These are phyloP conservation scores for Candida silvatica DNA, from an alignment of 805 yeast species.

Conservation along the genomic window DNA sequence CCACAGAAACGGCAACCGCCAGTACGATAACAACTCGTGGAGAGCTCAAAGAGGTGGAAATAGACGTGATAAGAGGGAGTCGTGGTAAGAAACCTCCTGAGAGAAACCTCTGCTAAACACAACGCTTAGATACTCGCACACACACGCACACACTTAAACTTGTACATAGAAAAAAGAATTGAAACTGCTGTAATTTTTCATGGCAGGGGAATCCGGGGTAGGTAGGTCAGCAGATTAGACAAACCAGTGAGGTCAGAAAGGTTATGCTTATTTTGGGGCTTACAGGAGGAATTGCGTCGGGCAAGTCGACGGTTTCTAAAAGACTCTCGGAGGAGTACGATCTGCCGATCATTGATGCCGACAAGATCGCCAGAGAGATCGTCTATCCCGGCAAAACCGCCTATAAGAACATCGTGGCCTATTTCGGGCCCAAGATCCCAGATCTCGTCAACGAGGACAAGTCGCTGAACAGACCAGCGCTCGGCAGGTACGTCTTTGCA, in stretches of 20 bases:
- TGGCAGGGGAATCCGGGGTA: no score
- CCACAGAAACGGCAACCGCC: slow-evolving; percentile 3
- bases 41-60: slow-evolving; percentile 4
- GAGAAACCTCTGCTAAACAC: no score
- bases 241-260: no score
- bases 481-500: slow-evolving; percentile 70
- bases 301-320: slow-evolving; percentile 83
- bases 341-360: slow-evolving; percentile 78
- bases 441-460: slow-evolving; percentile 36
- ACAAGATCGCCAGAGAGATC: slow-evolving; percentile 75
- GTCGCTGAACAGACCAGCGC: slow-evolving; percentile 57
- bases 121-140: no score
- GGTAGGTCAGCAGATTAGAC: no score
- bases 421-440: slow-evolving; percentile 50
- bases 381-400: slow-evolving; percentile 76
- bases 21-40: slow-evolving; percentile 7
- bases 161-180: no score
- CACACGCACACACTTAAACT: no score
- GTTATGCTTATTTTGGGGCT: slow-evolving; percentile 83
- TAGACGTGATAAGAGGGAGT: slow-evolving; percentile 1
- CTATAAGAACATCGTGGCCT: slow-evolving; percentile 50
- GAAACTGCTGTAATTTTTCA: no score
- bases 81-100: not conserved
- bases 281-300: slow-evolving; percentile 98
- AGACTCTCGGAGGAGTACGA: slow-evolving; percentile 41